These are phyloP conservation scores for Ustilago shanxiensis DNA, from an alignment of 1,284 basidiomycete species.

Conservation along the genomic window DNA sequence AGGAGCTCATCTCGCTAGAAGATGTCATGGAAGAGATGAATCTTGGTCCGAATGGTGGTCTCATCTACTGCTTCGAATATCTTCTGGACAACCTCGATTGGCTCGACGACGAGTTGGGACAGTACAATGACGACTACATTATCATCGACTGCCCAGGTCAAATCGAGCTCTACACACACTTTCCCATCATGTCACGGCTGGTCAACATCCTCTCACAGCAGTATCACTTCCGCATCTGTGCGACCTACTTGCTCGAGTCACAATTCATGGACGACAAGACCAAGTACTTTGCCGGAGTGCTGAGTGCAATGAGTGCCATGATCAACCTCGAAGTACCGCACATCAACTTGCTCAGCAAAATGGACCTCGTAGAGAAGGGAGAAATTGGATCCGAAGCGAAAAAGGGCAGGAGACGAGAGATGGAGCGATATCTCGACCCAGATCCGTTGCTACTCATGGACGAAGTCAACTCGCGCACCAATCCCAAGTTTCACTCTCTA, in stretches of 20 bases:
- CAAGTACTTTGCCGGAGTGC: slow-evolving; percentile 98
- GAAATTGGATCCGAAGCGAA: slow-evolving; percentile 73
- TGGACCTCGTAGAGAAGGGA: slow-evolving; percentile 88
- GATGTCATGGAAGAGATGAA: slow-evolving; percentile 97
- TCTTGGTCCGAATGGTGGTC: slow-evolving; percentile 95
- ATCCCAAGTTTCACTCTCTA: slow-evolving; percentile 90
- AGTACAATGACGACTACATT: slow-evolving; percentile 94
- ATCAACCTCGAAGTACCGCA: slow-evolving; percentile 95
- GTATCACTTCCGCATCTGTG: slow-evolving; percentile 67
- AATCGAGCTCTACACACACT: slow-evolving; percentile 99
- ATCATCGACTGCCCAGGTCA: slow-evolving; percentile 98
- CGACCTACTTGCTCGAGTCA: slow-evolving; percentile 88
- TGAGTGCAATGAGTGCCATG: slow-evolving; percentile 99
- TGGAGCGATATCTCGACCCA: slow-evolving; percentile 89
- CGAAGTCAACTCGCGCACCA: slow-evolving; percentile 77
- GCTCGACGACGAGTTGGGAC: slow-evolving; percentile 95
- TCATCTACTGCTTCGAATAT: slow-evolving; percentile 99
- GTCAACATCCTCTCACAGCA: slow-evolving; percentile 74
- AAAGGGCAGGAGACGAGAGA: slow-evolving; percentile 69
- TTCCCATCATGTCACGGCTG: slow-evolving; percentile 91
- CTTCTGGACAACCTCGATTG: slow-evolving; percentile 97
- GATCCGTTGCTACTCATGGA: slow-evolving; percentile 90
- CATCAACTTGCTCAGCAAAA: slow-evolving; percentile 98
- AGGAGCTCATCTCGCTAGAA: slow-evolving; percentile 89
- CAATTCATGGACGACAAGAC: slow-evolving; percentile 84